These are phyloP conservation scores for Cryphonectria japonica DNA, from an alignment of 2,329 filamentous ascomycete species.

Conservation along the genomic window DNA sequence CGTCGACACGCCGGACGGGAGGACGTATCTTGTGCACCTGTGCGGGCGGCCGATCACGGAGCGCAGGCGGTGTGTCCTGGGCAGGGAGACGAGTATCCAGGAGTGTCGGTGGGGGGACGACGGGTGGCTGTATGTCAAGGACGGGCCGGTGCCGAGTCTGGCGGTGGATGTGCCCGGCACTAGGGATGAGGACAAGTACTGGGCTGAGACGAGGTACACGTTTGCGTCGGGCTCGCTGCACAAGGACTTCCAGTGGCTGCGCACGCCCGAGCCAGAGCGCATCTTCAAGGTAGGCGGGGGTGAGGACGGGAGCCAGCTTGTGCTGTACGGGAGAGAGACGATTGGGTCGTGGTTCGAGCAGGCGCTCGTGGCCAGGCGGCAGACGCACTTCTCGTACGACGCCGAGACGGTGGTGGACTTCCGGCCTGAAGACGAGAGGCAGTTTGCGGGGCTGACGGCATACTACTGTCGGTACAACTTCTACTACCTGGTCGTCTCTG, in stretches of 20 bases:
- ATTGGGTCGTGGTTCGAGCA: conserved; percentile 65
- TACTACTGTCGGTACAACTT: conserved; percentile 70
- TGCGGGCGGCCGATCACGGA: conserved; percentile 56
- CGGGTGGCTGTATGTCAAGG: conserved; percentile 66
- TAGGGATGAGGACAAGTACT: conserved; percentile 54
- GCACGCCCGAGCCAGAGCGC: conserved; percentile 58
- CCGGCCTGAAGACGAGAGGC: conserved; percentile 58
- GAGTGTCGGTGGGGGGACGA: conserved; percentile 62
- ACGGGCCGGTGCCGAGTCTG: conserved; percentile 59
- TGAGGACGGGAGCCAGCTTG: conserved; percentile 46
- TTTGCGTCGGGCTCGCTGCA: conserved; percentile 47
- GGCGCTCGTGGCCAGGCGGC: conserved; percentile 57
- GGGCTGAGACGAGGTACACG: conserved; percentile 52
- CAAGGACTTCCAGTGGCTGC: conserved; percentile 61
- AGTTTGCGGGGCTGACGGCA: conserved; percentile 63
- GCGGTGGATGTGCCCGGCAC: conserved; percentile 54
- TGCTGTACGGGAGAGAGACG: conserved; percentile 53
- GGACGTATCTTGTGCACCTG: conserved; percentile 58
- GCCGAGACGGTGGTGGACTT: conserved; percentile 61
- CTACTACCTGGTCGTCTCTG: conserved; percentile 65
- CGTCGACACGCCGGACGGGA: conserved; percentile 57
- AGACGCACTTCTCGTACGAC: conserved; percentile 64
- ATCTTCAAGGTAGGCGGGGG: conserved; percentile 49
- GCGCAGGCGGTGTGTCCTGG: conserved; percentile 55
- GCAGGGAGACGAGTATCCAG: conserved; percentile 61